phyloP scores from a whole-genome alignment of 176 grass and related monocot genomes.

The Avena sativa region DNA sequence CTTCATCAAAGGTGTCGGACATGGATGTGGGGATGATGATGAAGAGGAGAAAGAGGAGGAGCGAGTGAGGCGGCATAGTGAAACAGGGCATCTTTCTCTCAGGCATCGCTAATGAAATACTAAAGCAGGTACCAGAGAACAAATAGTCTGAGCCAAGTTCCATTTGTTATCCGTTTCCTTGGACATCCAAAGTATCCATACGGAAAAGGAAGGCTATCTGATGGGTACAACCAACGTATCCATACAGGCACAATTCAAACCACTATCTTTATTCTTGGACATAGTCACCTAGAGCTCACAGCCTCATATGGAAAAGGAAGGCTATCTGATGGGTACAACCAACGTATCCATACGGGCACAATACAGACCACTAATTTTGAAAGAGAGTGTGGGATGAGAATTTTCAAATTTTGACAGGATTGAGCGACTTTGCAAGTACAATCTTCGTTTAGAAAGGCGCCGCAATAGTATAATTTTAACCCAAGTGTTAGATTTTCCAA shows the following conservation, averaged over 20 bases:
- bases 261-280: neutral
- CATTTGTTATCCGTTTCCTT: neutral
- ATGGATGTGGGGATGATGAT: neutral
- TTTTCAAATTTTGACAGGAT: too few relatives aligned
- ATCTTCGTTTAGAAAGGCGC: too few relatives aligned
- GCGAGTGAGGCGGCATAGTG: neutral
- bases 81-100: neutral
- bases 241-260: neutral
- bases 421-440: too few relatives aligned
- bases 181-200: too few relatives aligned
- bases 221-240: neutral
- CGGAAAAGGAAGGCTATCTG: neutral
- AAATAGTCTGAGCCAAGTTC: neutral
- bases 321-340: neutral
- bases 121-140: neutral
- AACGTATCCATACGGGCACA: rapidly evolving
- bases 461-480: too few relatives aligned
- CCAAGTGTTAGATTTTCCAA: neutral
- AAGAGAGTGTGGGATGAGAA: neutral
- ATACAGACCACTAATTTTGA: neutral
- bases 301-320: neutral
- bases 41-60: neutral
- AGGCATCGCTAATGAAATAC: neutral
- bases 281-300: too few relatives aligned
- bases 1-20: neutral